Conservation (phyloP, 2,329 filamentous ascomycete species). For the Apiospora aurea region DNA sequence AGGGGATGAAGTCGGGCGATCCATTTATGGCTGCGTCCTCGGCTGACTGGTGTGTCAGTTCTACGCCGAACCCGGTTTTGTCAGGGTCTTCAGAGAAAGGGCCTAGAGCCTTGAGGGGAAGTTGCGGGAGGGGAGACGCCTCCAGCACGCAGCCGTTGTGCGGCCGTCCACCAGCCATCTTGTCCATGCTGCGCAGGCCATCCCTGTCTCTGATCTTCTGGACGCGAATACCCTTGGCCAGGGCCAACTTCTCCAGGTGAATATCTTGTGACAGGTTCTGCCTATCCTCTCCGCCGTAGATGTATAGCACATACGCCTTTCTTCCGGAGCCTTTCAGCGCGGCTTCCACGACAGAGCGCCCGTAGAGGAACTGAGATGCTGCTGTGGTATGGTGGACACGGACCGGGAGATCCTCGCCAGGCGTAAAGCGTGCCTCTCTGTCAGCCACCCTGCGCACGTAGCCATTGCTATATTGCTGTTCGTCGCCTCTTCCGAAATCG, state of each 20-base stretch:
- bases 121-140: conserved; percentile 79
- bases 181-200: conserved; percentile 76
- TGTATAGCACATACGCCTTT: conserved; percentile 84
- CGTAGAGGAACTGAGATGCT: conserved; percentile 91
- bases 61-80: conserved; percentile 62
- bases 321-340: conserved; percentile 73
- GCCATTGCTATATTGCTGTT: neutral
- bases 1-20: conserved; percentile 56
- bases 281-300: conserved; percentile 68
- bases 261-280: conserved; percentile 55
- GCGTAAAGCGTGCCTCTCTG: conserved; percentile 6
- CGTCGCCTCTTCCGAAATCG: neutral
- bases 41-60: conserved; percentile 70
- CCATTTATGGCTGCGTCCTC: conserved; percentile 83
- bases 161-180: conserved; percentile 81
- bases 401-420: conserved; percentile 44
- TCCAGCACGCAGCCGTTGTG: conserved; percentile 93
- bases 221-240: conserved; percentile 58
- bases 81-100: conserved; percentile 51
- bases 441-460: conserved; percentile 15
- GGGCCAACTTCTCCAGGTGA: conserved; percentile 55
- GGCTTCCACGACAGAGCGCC: conserved; percentile 79
- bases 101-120: conserved; percentile 68
- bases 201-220: conserved; percentile 61
- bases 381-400: conserved; percentile 72